Evolutionary conservation across 441 rosid species (phyloP).

Genomic region (Syzygium syzygioides): DNA sequence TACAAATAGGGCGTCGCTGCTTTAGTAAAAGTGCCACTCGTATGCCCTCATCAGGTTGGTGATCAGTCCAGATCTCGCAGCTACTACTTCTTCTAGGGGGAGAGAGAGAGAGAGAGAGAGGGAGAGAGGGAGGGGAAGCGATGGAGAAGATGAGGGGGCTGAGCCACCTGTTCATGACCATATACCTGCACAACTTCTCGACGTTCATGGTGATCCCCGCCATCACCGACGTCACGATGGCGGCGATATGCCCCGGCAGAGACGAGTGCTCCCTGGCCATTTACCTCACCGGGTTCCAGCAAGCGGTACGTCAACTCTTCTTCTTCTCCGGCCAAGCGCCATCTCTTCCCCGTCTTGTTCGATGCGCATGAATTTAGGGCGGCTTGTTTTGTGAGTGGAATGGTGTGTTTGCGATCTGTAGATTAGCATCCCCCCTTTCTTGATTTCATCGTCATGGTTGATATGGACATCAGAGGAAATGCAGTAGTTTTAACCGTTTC

Average conservation of each 20-base stretch:
- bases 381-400: not conserved
- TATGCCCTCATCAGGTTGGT: not conserved
- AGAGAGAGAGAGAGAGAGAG: not conserved
- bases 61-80: not conserved
- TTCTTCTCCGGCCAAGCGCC: not conserved
- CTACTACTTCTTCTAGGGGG: not conserved
- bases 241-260: slow-evolving; percentile 36
- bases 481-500: not conserved
- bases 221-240: slow-evolving; percentile 43
- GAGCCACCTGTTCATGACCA: slow-evolving; percentile 24
- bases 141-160: slow-evolving; percentile 20
- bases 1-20: not conserved
- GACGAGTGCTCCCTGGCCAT: slow-evolving; percentile 41
- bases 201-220: slow-evolving; percentile 37
- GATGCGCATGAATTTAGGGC: not conserved
- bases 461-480: not conserved
- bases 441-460: not conserved
- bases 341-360: not conserved
- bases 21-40: not conserved
- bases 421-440: not conserved
- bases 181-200: slow-evolving; percentile 28
- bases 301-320: slow-evolving; percentile 27
- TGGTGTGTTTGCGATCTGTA: not conserved
- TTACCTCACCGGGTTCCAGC: slow-evolving; percentile 41
- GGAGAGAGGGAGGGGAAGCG: not conserved